These are phyloP conservation scores for Saccharomycopsis sp. DNA, from an alignment of 805 yeast genomes.

Conservation along the genomic window DNA sequence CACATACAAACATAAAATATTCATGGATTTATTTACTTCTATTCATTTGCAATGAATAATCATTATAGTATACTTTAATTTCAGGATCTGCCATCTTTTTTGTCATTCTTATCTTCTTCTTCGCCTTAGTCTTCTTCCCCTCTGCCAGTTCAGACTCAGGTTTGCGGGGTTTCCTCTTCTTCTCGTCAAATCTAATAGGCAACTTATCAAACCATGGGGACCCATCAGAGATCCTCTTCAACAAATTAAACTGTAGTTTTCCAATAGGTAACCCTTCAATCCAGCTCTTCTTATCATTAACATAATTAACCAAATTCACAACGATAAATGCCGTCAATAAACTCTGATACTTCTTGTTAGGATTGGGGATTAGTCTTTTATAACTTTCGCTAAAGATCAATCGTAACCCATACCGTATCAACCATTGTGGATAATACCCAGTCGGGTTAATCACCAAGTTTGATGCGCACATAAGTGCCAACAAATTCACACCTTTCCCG, in stretches of 20 bases:
- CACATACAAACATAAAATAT: no score
- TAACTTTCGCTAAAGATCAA: conserved; percentile 1
- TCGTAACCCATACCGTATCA: conserved; percentile 5
- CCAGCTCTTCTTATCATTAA: conserved; percentile 1
- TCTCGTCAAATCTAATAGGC: not conserved
- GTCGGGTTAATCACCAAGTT: conserved; percentile 7
- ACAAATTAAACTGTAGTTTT: not conserved
- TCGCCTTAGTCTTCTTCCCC: not conserved
- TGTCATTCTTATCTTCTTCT: not conserved
- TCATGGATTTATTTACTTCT: no score
- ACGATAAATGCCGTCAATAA: conserved; percentile 11
- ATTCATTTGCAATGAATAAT: conserved; percentile 5
- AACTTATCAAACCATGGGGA: not conserved
- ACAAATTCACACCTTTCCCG: not conserved
- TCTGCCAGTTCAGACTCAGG: no score
- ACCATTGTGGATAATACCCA: conserved; percentile 8
- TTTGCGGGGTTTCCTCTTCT: not conserved
- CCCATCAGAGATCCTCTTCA: not conserved
- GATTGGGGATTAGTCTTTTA: not conserved
- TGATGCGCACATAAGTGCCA: not conserved
- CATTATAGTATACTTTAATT: conserved; percentile 15
- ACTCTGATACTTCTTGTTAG: conserved; percentile 13
- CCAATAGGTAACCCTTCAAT: conserved; percentile 3
- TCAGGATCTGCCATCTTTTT: no score
- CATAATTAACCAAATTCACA: conserved; percentile 7